Evolutionary conservation across 2,329 filamentous ascomycete genomes (phyloP), one percentile per base, ranked within the genome.

Genomic region (Iodosphaeria phyllophila): DNA sequence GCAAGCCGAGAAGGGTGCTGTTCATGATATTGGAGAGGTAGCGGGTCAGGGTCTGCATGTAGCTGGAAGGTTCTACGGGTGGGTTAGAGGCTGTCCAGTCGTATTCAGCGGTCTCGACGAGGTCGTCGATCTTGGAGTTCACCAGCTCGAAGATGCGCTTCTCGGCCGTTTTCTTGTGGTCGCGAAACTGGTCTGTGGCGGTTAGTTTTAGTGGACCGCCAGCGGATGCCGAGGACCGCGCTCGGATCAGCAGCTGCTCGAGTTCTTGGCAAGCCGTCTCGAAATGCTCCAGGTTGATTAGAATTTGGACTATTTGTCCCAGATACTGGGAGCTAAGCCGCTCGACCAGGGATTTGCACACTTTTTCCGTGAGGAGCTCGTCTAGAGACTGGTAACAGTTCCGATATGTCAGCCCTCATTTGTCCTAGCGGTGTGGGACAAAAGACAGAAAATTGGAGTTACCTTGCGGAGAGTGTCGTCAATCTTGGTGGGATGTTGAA

Each of bases 81-180:
- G 68, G 54, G 5, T 60, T 66, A 4, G 62, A 57, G 2, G 59
- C 50, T 34, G 53, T 58, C 60, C 89, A 98, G 47, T 95, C 82
- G 44, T 98, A 98, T 50, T 98, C 89, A 16, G 89, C 86, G 0
- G 84, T 95, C 39, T 93, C 86, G 27, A 98, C 78, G 8, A 98
- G 64, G 44, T 98, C 89, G 42, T 95, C 86, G 39, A 98, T 95
- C 56, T 98, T 98, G 29, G 79, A 91, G 52, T 98, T 95, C 33
- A 98, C 89, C 1, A 98, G 65, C 51, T 98, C 91, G 43, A 98
- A 98, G 29, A 98, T 95, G 17, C 91, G 76, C 52, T 93, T 92
- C 44, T 93, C 86, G 0, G 89, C 89, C 2, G 77, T 83, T 54
- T 95, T 93, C 52, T 93, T 93, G 44, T 92, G 84, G 39, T 65